phyloP scores from a whole-genome alignment of 2,329 filamentous ascomycete genomes.

The Sporothrix variecibatus region DNA sequence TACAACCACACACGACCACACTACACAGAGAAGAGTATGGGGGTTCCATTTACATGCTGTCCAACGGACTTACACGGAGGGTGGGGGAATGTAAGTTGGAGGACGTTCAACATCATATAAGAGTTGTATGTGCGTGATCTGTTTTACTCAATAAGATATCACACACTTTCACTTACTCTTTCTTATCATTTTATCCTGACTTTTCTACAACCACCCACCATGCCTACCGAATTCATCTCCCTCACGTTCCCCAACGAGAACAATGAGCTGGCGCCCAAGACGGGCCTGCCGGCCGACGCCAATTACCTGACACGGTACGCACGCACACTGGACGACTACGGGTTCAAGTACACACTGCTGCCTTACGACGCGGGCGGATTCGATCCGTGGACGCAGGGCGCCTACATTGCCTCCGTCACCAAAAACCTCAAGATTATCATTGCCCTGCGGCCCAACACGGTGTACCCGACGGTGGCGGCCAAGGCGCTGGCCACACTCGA shows the following conservation, averaged over 20 bases:
- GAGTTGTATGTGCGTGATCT: background rate
- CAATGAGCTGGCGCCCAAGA: conserved; percentile 57
- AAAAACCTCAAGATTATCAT: conserved; percentile 64
- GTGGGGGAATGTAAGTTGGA: background rate
- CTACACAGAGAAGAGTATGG: background rate
- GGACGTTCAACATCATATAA: background rate
- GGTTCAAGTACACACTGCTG: conserved; percentile 62
- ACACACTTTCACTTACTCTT: background rate
- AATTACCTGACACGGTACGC: conserved; percentile 60
- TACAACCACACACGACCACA: background rate
- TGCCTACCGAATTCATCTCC: conserved; percentile 60
- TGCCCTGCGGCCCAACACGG: conserved; percentile 61
- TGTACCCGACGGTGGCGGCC: conserved; percentile 63
- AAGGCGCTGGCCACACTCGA: conserved; percentile 63
- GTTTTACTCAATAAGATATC: background rate
- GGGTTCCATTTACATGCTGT: background rate
- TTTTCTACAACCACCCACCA: conserved; percentile 29
- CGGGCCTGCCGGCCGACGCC: conserved; percentile 53
- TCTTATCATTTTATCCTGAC: background rate
- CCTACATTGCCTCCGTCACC: conserved; percentile 58
- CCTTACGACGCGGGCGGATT: conserved; percentile 58
- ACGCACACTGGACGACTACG: conserved; percentile 59
- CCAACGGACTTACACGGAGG: background rate
- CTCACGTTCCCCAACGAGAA: conserved; percentile 59
- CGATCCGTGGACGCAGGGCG: conserved; percentile 61